Evolutionary conservation across 352 stramenopile species (phyloP), one percentile per base, ranked within the genome.

Genomic region (Globisporangium cederbergense): DNA sequence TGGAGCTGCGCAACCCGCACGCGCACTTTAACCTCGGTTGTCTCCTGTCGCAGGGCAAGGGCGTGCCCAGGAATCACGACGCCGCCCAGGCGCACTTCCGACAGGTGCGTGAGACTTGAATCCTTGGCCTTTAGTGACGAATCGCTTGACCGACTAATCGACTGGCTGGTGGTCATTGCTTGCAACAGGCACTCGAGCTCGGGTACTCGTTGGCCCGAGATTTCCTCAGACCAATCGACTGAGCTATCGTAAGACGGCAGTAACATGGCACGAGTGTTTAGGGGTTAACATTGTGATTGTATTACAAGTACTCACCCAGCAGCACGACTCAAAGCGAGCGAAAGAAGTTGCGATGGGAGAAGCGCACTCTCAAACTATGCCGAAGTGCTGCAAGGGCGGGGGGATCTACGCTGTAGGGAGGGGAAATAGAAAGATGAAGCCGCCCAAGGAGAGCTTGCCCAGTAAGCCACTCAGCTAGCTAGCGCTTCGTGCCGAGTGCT

Each of bases 1-100:
- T 78, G 9, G 74, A 78, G 49, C 62, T 78, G 20, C 63, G 72
- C 11, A 81, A 69, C 45, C 73, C 82, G 1, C 79, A 92, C 60
- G 81, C 80, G 4, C 82, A 94, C 63, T 93, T 94, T 62, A 94
- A 94, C 57, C 74, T 91, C 20, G 86, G 79, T 6, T 90, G 81
- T 43, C 67, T 94, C 22, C 67, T 93, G 1, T 74, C 73, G 0
- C 52, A 81, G 25, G 82, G 86, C 53, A 90, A 90, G 66, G 83
- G 82, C 51, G 81, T 92, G 6, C 28, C 67, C 32, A 79, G 79
- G 34, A 86, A 91, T 60, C 32, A 67, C 0, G 75, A 84, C 16
- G 73, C 81, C 22, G 86, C 83, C 3, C 75, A 88, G n/a, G 69
- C 65, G 1, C 79, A 93, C 65, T 91, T 90, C 54, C 72, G 73